Base-by-base conservation (phyloP, 78 protist species). In the Polysphondylium violaceum region DNA sequence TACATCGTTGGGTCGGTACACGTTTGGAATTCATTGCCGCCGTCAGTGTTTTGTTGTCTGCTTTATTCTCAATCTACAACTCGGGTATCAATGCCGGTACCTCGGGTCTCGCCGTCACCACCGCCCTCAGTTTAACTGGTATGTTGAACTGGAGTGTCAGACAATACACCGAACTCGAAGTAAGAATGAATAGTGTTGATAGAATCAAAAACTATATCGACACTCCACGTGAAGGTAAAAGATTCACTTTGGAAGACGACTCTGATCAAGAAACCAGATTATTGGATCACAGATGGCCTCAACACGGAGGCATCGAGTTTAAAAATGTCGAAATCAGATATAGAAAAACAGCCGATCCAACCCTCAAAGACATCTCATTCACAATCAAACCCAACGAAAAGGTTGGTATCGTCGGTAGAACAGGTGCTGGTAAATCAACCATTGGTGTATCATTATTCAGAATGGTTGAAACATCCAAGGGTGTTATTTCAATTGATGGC, bases 331-430 rank as follows among this genome's bases (percentile, higher is more conserved):
- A 75, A 51, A 19, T 97, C 69, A 38, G 88, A 31, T 97, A 98
- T 85, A 78, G 98, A 1, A 74, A 64, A 1, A 88, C 23, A 0
- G 31, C 72, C 27, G 90, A 88, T 7, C 92, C 94, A 38, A 47
- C 94, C 9, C 88, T 97, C 38, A 9, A 60, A 3, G 97, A 89
- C 21, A 40, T 94, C 0, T 38, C 93, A 5, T 35, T 65, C 12
- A 21, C 8, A n/a, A 31, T 95, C 17, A 38, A 59, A 23, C 12
- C 95, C 11, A 50, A 65, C 0, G 95, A 93, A 36, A 96, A 96
- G 36, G 31, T 97, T 59, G 98, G 98, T 44, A 56, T 96, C 2
- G 93, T 92, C 19, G 98, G 98, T 21, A 67, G 98, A 16, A 97
- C 98, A 17, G 97, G 97, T 53, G 77, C 95, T 3, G 97, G 97